Evolutionary conservation across 495 filamentous ascomycete genomes (phyloP), one percentile per base, ranked within the genome.

Genomic region (Xylaria castorea): DNA sequence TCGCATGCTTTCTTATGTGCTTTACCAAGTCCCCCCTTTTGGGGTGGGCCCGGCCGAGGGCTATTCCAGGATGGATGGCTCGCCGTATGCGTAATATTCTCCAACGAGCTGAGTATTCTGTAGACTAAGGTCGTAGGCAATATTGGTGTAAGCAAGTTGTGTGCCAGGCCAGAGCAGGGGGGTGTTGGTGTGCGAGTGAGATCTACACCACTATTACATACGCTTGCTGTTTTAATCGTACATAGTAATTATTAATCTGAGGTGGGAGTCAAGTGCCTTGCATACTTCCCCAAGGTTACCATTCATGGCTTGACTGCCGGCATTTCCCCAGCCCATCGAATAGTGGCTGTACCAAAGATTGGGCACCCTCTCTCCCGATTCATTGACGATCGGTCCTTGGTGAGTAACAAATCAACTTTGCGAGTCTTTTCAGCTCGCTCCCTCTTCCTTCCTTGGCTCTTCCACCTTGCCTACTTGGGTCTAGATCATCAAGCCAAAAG

Each of bases 1-100:
- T 57, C 32, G 14, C 50, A 42, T 68, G 34, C 66, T 68, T 57
- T 55, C 50, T 42, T 57, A 55, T 50, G 66, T 36, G 51, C 36
- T 68, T 55, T 40, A 40, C 48, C 46, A 53, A 30, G 65, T 48
- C 46, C 11, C 30, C 44, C 46, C n/a, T 38, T 55, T 30, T 22
- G 44, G 50, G 22, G 50, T 57, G 66, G 66, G 50, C 66, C 66
- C 5, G 6, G 50, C n/a, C 50, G 66, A 42, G 66, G 22, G 27
- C 48, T 67, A 55, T 55, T 55, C 34, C 50, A 55, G 46, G 50
- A 68, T 68, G 18, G 66, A 55, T 27, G 2, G n/a, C 22, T 57
- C 36, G 36, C 66, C 34, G 38, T 42, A 42, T 42, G 11, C 14
- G 46, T 30, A 66, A 51, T 22, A 53, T 4, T 38, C 30, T 30